Conservation (phyloP, 1,284 basidiomycete genomes). For the Acaromyces ingoldii region DNA sequence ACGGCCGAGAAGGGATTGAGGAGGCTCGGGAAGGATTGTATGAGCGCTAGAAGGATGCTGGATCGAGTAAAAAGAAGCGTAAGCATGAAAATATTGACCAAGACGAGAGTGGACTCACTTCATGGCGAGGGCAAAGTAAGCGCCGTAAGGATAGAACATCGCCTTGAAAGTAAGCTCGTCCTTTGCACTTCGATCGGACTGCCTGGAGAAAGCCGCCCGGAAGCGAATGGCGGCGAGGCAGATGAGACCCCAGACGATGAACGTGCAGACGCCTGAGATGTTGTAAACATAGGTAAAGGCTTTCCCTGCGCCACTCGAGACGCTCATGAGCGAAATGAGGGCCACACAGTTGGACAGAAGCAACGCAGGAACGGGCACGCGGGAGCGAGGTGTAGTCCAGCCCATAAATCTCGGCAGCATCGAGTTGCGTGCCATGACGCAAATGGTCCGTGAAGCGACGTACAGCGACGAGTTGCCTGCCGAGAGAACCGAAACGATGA, state of each 20-base stretch:
- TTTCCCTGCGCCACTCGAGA: constrained; percentile 17
- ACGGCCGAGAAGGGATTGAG: constrained; percentile 9
- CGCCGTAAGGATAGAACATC: constrained; percentile 18
- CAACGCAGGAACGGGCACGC: constrained; percentile 28
- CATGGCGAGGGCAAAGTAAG: constrained; percentile 17
- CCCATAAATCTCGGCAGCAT: constrained; percentile 22
- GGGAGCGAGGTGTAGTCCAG: constrained; percentile 16
- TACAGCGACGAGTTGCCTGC: constrained; percentile 34
- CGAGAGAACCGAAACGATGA: constrained; percentile 29
- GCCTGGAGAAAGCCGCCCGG: too few relatives aligned
- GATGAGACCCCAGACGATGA: constrained; percentile 30
- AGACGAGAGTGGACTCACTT: too few relatives aligned
- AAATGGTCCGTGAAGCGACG: constrained; percentile 25
- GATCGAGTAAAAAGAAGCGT: too few relatives aligned
- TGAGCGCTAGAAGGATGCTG: constrained; percentile 6
- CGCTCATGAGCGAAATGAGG: constrained; percentile 23
- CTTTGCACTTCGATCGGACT: constrained; percentile 21
- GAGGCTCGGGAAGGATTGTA: constrained; percentile 12
- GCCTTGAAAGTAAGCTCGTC: too few relatives aligned
- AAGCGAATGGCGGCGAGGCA: constrained; percentile 29
- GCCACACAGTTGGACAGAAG: constrained; percentile 22
- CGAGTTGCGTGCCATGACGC: background rate
- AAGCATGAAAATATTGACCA: too few relatives aligned
- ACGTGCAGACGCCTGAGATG: constrained; percentile 24
- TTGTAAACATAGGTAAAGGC: constrained; percentile 29